Conservation (phyloP, 23 red algal genomes). For the Rhodosorus marinus region DNA sequence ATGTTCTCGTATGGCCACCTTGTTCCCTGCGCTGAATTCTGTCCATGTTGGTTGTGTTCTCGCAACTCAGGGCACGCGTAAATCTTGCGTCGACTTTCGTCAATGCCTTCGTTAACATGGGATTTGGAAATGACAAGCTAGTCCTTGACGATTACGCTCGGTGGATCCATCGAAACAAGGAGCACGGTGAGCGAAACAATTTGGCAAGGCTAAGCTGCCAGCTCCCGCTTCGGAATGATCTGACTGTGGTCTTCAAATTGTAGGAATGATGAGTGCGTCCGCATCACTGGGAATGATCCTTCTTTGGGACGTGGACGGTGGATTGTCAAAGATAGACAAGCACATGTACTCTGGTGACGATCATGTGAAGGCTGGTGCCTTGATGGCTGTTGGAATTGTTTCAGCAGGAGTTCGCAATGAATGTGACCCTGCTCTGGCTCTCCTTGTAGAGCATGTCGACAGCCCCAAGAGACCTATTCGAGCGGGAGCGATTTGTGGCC, state of each 20-base stretch:
- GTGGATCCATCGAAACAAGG: constrained; percentile 93
- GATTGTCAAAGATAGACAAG: constrained; percentile 75
- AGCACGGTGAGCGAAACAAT: too few relatives aligned
- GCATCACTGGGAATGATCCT: constrained; percentile 91
- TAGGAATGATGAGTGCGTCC: constrained; percentile 86
- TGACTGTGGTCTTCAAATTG: too few relatives aligned
- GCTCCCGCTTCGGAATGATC: too few relatives aligned
- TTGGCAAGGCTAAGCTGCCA: too few relatives aligned
- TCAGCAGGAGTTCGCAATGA: constrained; percentile 64
- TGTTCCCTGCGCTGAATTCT: too few relatives aligned
- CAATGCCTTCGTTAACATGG: constrained; percentile 92
- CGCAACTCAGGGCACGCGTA: constrained; percentile 48
- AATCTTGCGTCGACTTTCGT: constrained; percentile 92
- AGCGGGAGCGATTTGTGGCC: constrained; percentile 64
- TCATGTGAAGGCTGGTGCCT: constrained; percentile 65
- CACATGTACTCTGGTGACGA: constrained; percentile 77
- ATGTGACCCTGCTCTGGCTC: constrained; percentile 71
- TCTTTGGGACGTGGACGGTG: constrained; percentile 78
- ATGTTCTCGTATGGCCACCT: too few relatives aligned
- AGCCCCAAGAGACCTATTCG: constrained; percentile 12
- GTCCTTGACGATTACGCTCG: constrained; percentile 37
- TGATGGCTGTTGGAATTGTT: constrained; percentile 68
- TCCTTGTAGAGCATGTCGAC: constrained; percentile 41
- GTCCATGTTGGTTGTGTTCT: too few relatives aligned
- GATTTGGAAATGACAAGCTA: constrained; percentile 86